A percentile compares a stretch with the other conserved stretches of the same genome.
phyloP scores from a whole-genome alignment of 495 filamentous ascomycete genomes.

The Hypoxylon fragiforme region DNA sequence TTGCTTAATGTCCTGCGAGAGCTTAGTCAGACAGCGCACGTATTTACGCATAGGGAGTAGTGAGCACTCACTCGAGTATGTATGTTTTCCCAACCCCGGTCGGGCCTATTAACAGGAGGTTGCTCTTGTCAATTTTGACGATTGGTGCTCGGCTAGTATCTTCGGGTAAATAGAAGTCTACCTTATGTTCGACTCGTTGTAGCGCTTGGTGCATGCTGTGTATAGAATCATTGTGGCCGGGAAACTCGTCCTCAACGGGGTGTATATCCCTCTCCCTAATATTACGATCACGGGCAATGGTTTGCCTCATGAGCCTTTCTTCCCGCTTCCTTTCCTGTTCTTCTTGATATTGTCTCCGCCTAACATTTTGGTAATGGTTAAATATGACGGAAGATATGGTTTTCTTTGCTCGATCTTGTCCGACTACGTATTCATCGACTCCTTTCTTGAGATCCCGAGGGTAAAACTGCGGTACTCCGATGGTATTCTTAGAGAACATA shows the following conservation, averaged over 20 bases:
- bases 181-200: slow-evolving; percentile 23
- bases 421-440: slow-evolving; percentile 94
- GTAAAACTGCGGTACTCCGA: slow-evolving; percentile 75
- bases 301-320: slow-evolving; percentile 53
- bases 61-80: slow-evolving; percentile 71
- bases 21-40: slow-evolving; percentile 13
- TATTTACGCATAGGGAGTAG: neutral
- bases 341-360: slow-evolving; percentile 77
- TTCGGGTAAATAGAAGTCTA: slow-evolving; percentile 47
- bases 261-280: slow-evolving; percentile 39
- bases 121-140: slow-evolving; percentile 91
- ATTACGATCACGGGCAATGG: slow-evolving; percentile 51
- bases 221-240: slow-evolving; percentile 69
- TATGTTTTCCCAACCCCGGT: slow-evolving; percentile 97
- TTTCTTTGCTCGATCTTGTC: slow-evolving; percentile 95
- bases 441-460: slow-evolving; percentile 83
- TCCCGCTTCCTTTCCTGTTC: slow-evolving; percentile 69
- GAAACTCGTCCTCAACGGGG: slow-evolving; percentile 73
- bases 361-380: slow-evolving; percentile 91
- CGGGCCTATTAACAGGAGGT: slow-evolving; percentile 88
- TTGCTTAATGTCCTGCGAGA: slow-evolving; percentile 51
- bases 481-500: slow-evolving; percentile 50
- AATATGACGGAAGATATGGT: slow-evolving; percentile 91
- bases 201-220: slow-evolving; percentile 42
- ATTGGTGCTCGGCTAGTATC: slow-evolving; percentile 56